Base-by-base conservation (phyloP, 2,329 filamentous ascomycete genomes). In the Hypocreales sp. region DNA sequence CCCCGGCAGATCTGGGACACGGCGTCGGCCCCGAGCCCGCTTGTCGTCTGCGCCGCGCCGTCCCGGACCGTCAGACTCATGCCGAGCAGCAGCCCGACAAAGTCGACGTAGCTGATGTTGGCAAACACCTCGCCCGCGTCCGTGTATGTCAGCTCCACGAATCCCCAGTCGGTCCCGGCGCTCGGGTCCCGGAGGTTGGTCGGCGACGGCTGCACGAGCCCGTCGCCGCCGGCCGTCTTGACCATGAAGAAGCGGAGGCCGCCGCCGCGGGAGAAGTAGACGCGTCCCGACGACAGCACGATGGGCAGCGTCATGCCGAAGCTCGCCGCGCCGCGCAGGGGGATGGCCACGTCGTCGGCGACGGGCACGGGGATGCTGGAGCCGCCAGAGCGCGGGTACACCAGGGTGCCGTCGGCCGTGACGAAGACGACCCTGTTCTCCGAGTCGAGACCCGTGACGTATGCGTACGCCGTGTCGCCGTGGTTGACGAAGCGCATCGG, bases 51-150 rank as follows among this genome's bases (percentile, higher is more conserved):
- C 0, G 35, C 31, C 23, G 32, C 39, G 19, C 45, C 47, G 9
- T 39, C 19, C 13, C 36, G 48, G 9, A 52, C 45, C 0, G 46
- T 49, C 10, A 68, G 45, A 0, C 38, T 39, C 56, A 70, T 61
- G 22, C 62, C 60, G n/a, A 70, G 54, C 1, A 59, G 47, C 11
- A 69, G 47, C 5, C 62, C 51, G 12, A 64, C 54, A 33, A 63
- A 65, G 39, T 67, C 62, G 18, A 67, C 62, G 30, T 59, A 64
- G 25, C 53, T 60, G 29, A 67, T 53, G 40, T 66, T 64, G 34
- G 60, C 57, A 22, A 47, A 64, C 15, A 65, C 39, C 6, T 46
- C 40, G 0, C 50, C 49, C 2, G 47, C 37, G 1, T 37, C 25
- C n/a, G 46, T 58, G 37, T 55, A 56, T 2, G 59, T 60, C 16